Evolutionary conservation across 352 stramenopile species (phyloP), one percentile per base, ranked within the genome.

Genomic region (Globisporangium alternatum): DNA sequence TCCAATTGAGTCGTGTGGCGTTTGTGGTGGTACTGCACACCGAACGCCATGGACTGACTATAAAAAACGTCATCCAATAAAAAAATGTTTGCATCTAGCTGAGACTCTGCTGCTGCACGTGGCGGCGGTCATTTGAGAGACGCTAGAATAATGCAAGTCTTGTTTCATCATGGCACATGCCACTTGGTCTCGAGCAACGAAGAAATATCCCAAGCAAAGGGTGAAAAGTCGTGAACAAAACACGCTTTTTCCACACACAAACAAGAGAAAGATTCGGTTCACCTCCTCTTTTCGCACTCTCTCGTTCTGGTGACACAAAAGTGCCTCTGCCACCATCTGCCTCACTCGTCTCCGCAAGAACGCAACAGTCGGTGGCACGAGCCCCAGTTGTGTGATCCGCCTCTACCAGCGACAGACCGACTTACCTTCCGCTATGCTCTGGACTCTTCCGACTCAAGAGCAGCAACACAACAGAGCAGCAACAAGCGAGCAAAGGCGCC

Each of bases 351-450:
- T 37, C 48, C 48, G 48, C 30, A 10, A 56, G 28, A 56, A 28
- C 17, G 15, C 25, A 25, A 25, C 25, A 39, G 12, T 56, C 49
- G 21, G 49, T 56, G 49, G 49, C 49, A 3, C 28, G 19, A 56
- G 49, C 22, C 28, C 13, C 12, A 39, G 15, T 21, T 39, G 25
- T 28, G 4, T 33, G 49, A 39, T 56, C 49, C 49, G 49, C 28
- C 49, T 56, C 49, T 56, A 56, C 49, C 49, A 56, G 28, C 48
- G 41, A 49, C 4, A 49, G 12, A 35, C 33, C 5, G 15, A 49
- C 25, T 28, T 28, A 2, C 39, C 39, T 45, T 54, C 13, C 17
- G 33, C 25, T 53, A n/a, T 31, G 48, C 49, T 56, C 49, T 56
- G 49, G 49, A 56, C 49, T 56, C 49, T 56, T 54, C 35, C 28